These are phyloP conservation scores for Cucumis hystrix DNA, from an alignment of 306 rosid genomes.

Conservation along the genomic window DNA sequence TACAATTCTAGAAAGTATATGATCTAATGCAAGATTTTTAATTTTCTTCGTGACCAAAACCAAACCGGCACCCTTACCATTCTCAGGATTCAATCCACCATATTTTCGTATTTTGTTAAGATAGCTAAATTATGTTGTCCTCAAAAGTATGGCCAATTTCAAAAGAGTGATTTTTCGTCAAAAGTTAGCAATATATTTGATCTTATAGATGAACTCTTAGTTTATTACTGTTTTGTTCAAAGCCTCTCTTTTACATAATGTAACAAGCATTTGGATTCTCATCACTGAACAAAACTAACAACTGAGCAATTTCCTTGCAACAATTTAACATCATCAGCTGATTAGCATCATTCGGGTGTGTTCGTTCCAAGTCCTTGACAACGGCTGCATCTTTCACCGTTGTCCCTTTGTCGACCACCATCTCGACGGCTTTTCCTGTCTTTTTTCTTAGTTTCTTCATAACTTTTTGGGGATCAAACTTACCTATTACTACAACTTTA, in stretches of 20 bases:
- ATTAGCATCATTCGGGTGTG: neutral
- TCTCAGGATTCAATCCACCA: neutral
- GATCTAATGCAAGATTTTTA: neutral
- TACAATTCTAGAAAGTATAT: neutral
- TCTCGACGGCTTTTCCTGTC: constrained; percentile 53
- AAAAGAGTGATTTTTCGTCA: neutral
- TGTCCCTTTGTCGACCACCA: constrained; percentile 20
- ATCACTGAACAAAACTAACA: constrained; percentile 47
- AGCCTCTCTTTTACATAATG: constrained; percentile 24
- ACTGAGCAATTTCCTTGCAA: constrained; percentile 21
- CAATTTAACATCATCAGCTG: constrained; percentile 11
- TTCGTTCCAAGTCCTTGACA: neutral
- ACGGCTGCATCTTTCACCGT: neutral
- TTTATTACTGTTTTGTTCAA: neutral
- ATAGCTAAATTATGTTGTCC: neutral
- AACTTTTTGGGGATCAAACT: constrained; percentile 41
- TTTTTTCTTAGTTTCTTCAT: constrained; percentile 59
- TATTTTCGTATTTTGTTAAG: neutral
- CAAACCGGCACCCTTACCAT: neutral
- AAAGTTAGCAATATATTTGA: neutral
- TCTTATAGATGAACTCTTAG: neutral
- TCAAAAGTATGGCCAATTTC: neutral
- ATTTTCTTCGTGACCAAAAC: neutral
- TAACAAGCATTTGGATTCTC: constrained; percentile 75
- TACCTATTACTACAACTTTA: constrained; percentile 47